Conservation (phyloP, 331 rosid species). For the Telfairia occidentalis region DNA sequence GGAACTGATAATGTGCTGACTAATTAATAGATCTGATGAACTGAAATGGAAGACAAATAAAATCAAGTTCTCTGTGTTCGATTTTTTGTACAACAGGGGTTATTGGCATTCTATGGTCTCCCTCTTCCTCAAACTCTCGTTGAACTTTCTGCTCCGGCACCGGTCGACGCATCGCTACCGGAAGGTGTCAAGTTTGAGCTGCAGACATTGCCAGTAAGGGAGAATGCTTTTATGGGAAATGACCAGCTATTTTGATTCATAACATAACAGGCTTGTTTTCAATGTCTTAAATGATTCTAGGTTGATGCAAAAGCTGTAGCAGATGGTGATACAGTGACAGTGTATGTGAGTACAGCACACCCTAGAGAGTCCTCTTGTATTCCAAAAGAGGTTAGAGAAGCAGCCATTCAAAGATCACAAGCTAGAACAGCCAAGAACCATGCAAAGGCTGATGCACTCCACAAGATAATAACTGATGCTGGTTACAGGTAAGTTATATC, state of each 20-base stretch:
- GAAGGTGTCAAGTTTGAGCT: conserved; percentile 57
- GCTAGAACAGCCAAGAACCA: conserved; percentile 44
- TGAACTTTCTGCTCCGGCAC: conserved; percentile 26
- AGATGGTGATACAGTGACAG: conserved; percentile 86
- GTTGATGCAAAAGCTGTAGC: conserved; percentile 71
- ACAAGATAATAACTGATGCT: conserved; percentile 43
- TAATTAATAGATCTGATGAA: not conserved
- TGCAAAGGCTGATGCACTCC: conserved; percentile 58
- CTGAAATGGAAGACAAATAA: not conserved
- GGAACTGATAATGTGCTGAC: too few relatives aligned
- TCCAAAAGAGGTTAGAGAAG: conserved; percentile 42
- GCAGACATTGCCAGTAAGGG: conserved; percentile 60
- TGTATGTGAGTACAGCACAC: conserved; percentile 68
- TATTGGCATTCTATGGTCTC: conserved; percentile 73
- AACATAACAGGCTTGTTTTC: not conserved
- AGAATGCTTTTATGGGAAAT: not conserved
- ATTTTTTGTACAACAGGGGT: conserved; percentile 33
- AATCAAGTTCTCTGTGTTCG: not conserved
- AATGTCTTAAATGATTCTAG: conserved; percentile 21
- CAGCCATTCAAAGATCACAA: conserved; percentile 41
- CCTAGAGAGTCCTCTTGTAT: conserved; percentile 58
- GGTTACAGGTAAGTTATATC: conserved; percentile 63
- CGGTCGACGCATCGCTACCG: conserved; percentile 36
- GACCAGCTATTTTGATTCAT: not conserved
- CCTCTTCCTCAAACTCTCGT: conserved; percentile 58